These are phyloP conservation scores for Blastobotrys terrestris DNA, from an alignment of 805 yeast genomes.

Conservation along the genomic window DNA sequence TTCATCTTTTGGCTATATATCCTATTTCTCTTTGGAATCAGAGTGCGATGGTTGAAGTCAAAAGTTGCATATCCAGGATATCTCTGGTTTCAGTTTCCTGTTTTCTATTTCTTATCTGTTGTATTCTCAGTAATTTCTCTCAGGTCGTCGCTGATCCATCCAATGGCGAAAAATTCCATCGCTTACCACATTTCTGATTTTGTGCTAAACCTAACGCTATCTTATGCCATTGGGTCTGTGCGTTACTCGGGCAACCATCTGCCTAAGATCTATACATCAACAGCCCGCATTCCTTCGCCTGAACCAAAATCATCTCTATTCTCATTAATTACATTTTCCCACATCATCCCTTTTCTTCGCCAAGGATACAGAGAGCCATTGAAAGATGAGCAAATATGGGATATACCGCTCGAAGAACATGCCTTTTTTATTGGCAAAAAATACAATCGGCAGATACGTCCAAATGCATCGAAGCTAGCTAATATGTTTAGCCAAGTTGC, in stretches of 20 bases:
- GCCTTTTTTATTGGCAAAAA: conserved; percentile 60
- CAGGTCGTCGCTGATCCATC: conserved; percentile 23
- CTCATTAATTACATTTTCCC: conserved; percentile 59
- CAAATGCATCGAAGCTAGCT: background rate
- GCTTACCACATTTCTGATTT: conserved; percentile 30
- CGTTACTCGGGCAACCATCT: conserved; percentile 59
- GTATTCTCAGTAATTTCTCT: conserved; percentile 18
- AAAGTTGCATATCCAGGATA: conserved; percentile 5
- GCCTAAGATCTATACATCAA: conserved; percentile 35
- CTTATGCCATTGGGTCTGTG: conserved; percentile 49
- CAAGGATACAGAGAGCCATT: conserved; percentile 55
- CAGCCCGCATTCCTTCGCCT: conserved; percentile 58
- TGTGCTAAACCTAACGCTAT: conserved; percentile 38
- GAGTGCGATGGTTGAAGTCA: conserved; percentile 11
- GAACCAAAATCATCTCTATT: conserved; percentile 64
- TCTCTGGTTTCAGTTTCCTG: conserved; percentile 27
- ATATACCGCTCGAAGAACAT: conserved; percentile 71
- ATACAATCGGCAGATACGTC: conserved; percentile 43
- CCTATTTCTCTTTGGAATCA: conserved; percentile 19
- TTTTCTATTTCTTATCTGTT: conserved; percentile 21
- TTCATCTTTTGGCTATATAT: conserved; percentile 23
- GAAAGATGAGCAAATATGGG: conserved; percentile 70
- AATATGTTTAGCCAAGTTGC: conserved; percentile 28
- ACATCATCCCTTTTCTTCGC: conserved; percentile 70
- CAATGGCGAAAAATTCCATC: conserved; percentile 17